A percentile compares a stretch with the other conserved stretches of the same genome.
Evolutionary conservation across 768 basidiomycete genomes (phyloP).

Genomic region (Fistulinella prunicolor): DNA sequence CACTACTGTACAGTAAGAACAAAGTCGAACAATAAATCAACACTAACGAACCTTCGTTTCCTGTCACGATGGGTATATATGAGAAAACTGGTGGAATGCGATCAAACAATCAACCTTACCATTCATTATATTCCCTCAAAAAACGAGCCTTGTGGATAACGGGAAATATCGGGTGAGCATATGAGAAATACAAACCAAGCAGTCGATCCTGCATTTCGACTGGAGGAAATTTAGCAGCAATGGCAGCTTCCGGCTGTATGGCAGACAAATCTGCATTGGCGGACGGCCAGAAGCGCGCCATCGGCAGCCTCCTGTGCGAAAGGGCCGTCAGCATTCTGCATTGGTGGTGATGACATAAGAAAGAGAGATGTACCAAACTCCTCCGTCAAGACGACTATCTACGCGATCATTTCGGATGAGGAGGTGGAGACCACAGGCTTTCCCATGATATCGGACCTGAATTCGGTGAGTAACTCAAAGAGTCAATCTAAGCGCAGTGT

Average conservation of each 20-base stretch:
- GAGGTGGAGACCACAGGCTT: conserved; percentile 71
- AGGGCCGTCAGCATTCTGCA: conserved; percentile 13
- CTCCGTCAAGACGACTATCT: conserved; percentile 66
- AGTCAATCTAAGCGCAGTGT: conserved; percentile 1
- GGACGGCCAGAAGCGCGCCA: conserved; percentile 74
- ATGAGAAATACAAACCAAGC: conserved; percentile 74
- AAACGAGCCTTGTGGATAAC: conserved; percentile 74
- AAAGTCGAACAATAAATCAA: neutral
- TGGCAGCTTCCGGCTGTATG: conserved; percentile 41
- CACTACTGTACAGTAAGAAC: conserved; percentile 27
- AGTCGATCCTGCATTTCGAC: conserved; percentile 62
- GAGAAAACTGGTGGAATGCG: conserved; percentile 1
- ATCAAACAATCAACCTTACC: conserved; percentile 34
- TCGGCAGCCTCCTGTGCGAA: conserved; percentile 57
- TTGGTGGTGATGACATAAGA: neutral
- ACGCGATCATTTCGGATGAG: conserved; percentile 64
- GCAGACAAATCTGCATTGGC: conserved; percentile 40
- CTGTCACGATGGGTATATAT: conserved; percentile 10
- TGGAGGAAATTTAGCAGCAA: conserved; percentile 56
- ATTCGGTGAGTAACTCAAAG: conserved; percentile 11
- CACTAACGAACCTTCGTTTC: conserved; percentile 25
- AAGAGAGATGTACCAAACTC: conserved; percentile 52
- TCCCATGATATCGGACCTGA: conserved; percentile 83
- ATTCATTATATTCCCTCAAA: conserved; percentile 56
- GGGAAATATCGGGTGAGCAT: conserved; percentile 82